Base-by-base conservation (phyloP, 345 rosid genomes). In the Lepidium didymum region DNA sequence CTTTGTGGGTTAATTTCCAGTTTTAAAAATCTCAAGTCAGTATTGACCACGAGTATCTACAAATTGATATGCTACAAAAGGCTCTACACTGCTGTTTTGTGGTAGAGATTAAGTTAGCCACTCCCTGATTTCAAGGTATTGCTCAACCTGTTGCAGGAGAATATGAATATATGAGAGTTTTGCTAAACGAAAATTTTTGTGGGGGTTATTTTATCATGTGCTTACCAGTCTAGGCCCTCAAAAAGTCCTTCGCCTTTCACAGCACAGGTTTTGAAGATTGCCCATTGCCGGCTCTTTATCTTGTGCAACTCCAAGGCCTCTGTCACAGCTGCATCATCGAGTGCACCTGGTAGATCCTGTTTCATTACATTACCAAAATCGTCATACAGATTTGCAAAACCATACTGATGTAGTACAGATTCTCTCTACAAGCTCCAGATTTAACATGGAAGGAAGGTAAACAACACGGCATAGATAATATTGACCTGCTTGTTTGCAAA, bases 401-500 rank as follows among this genome's bases (percentile, higher is more conserved):
- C 42, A 46, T 12, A 46, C 19, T 13, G 21, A 63, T 13, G 56
- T 18, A 6, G 35, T 35, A 16, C 13, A 5, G 31, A 18, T 34
- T 45, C 54, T 46, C 12, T 34, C 40, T 43, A 45, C 6, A 4
- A 61, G 41, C 11, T 60, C 10, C 41, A 33, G 29, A 12, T 57
- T 7, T 14, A 13, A 19, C 62, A 11, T 21, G 33, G 46, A 16
- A 16, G 45, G 21, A 6, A 37, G 46, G 45, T 38, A 57, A 57
- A 38, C 34, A 38, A n/a, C 34, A 37, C 13, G 8, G 38, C 34
- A 38, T 49, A 67, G 45, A 56, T 60, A 25, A 12, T 59, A 73
- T 69, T 49, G 15, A 83, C 85, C 87, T 83, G 87, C 70, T 83
- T 83, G 73, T 83, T 83, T 40, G 87, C 87, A 67, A 81, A 83